Evolutionary conservation across 1,284 basidiomycete species (phyloP), one percentile per base, ranked within the genome.

Genomic region (Fomitopsis betulina): DNA sequence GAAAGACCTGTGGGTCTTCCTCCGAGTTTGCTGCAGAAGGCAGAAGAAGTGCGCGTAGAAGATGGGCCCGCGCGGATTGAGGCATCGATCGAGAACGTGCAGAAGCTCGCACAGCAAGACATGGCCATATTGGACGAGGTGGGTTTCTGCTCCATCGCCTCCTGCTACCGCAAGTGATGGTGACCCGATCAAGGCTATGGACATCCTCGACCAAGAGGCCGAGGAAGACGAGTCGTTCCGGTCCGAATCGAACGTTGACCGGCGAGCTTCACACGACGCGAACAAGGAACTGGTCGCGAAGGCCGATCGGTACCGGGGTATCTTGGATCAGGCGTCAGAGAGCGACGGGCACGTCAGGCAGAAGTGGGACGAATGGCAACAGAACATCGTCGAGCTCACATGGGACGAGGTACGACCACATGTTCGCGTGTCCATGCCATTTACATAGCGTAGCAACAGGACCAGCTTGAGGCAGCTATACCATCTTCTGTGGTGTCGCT

Each of bases 321-420:
- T 94, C n/a, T 77, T 97, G 12, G 78, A 79, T 2, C 82, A 90
- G 62, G 94, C 94, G 0, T 76, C 77, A 0, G 79, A 80, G 35
- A 94, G 91, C 65, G 94, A 97, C 68, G 83, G 81, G 40, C 77
- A 84, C 5, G 88, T 97, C 0, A 75, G 87, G 33, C 73, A 80
- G 57, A 94, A 95, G 70, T 97, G 92, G 90, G 86, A 88, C 51
- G 85, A 94, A 65, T 96, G 93, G 93, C 86, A 89, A 64, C 76
- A 79, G n/a, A 80, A 79, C 55, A 89, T 96, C 54, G 73, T 73
- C 19, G 81, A 90, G 59, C 77, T 97, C 56, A 87, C 82, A 17
- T 84, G 81, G 72, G 85, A 87, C 57, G 87, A 93, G 78, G 91
- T 91, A 65, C 58, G 72, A 64, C 10, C 17, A 51, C 25, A 15